Percentiles rank a stretch among this genome's conserved stretches.
These are phyloP conservation scores for Trametes meyenii DNA, from an alignment of 768 basidiomycete species.

Conservation along the genomic window DNA sequence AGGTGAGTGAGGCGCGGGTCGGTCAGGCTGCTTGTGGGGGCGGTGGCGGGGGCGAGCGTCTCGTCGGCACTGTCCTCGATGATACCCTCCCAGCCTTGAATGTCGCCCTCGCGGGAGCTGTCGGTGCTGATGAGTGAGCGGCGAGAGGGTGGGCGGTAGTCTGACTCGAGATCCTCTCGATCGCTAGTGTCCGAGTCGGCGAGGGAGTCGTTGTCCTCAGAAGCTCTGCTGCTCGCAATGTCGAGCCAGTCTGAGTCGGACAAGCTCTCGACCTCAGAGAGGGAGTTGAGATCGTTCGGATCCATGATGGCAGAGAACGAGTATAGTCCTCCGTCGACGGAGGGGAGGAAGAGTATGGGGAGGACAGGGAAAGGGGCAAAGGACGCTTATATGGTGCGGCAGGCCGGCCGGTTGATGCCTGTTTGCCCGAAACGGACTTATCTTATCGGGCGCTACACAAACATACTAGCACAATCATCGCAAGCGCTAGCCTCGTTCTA, in stretches of 20 bases:
- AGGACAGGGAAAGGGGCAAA: constrained; percentile 17
- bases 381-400: constrained; percentile 30
- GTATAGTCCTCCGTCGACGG: neutral
- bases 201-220: constrained; percentile 72
- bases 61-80: constrained; percentile 66
- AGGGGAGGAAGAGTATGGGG: constrained; percentile 2
- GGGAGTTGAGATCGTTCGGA: constrained; percentile 39
- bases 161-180: constrained; percentile 48
- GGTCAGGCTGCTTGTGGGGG: neutral
- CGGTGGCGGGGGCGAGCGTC: constrained; percentile 20
- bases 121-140: constrained; percentile 69
- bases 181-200: constrained; percentile 59
- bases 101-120: constrained; percentile 69
- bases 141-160: constrained; percentile 60
- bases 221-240: constrained; percentile 67
- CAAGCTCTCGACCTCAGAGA: constrained; percentile 65
- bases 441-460: constrained; percentile 13
- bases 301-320: constrained; percentile 31
- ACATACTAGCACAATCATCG: neutral
- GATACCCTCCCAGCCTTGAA: constrained; percentile 80
- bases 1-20: constrained; percentile 19
- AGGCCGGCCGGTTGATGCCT: constrained; percentile 22
- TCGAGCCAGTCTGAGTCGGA: constrained; percentile 90
- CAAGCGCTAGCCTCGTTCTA: neutral
- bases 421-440: constrained; percentile 22